phyloP scores from a whole-genome alignment of 139 green algal genomes.

The Tetraselmis striata region DNA sequence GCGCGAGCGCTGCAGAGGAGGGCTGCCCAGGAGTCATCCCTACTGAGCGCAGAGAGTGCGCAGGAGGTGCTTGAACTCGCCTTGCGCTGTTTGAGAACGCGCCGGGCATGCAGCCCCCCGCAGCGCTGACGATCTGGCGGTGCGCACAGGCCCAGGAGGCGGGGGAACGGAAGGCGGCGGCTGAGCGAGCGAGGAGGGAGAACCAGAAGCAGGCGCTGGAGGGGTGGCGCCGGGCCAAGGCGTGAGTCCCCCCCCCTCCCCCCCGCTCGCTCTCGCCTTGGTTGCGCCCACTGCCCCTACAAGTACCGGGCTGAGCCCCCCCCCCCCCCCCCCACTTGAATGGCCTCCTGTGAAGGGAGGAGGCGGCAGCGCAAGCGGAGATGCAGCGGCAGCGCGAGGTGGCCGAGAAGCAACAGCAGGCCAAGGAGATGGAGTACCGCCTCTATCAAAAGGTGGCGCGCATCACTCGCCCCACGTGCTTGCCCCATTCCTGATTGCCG shows the following conservation, averaged over 20 bases:
- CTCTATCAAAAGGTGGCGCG: neutral
- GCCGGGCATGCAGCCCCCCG: too few species aligned
- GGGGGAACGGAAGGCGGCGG: neutral
- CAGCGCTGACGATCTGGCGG: too few species aligned
- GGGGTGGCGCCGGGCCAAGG: neutral
- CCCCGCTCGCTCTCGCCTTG: too few species aligned
- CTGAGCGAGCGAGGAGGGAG: neutral
- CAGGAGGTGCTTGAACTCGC: too few species aligned
- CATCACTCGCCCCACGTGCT: too few species aligned
- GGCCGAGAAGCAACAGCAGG: neutral
- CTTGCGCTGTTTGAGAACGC: too few species aligned
- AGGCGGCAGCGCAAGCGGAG: neutral
- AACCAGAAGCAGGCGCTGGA: neutral
- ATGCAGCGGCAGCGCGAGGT: neutral
- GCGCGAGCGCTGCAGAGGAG: neutral
- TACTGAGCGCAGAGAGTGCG: neutral
- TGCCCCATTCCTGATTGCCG: too few species aligned
- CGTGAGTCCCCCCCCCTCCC: neutral
- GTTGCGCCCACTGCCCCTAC: too few species aligned
- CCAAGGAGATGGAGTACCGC: neutral
- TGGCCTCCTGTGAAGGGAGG: too few species aligned
- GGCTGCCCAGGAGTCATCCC: neutral
- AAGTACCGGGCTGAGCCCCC: too few species aligned
- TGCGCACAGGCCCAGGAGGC: neutral
- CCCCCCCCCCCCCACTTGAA: too few species aligned